These are phyloP conservation scores for Heracleum sosnowskyi DNA, from an alignment of 129 eudicot species.

Conservation along the genomic window DNA sequence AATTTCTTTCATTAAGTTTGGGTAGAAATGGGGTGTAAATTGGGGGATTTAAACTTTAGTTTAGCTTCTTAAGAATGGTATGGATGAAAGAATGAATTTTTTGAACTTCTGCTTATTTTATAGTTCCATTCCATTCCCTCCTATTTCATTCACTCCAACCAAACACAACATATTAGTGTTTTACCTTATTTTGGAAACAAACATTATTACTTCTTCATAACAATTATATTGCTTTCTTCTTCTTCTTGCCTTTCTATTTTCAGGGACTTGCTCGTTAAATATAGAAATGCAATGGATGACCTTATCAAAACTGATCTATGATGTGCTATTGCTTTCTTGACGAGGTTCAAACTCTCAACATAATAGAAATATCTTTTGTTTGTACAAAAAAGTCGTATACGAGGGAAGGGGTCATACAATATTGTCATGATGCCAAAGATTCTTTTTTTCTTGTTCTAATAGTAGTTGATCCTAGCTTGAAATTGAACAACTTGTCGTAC, in stretches of 20 bases:
- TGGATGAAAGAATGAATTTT: too few relatives aligned
- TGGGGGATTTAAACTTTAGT: too few relatives aligned
- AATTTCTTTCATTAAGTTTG: too few relatives aligned
- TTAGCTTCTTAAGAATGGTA: too few relatives aligned
- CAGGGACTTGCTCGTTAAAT: constrained; percentile 72
- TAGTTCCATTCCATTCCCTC: too few relatives aligned
- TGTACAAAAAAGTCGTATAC: neutral
- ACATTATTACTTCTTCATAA: constrained; percentile 5
- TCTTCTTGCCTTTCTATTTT: constrained; percentile 2
- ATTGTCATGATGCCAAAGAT: neutral
- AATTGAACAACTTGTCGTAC: neutral
- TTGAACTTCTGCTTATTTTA: too few relatives aligned
- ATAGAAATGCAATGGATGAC: constrained; percentile 68
- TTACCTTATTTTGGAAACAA: neutral
- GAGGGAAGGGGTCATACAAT: neutral
- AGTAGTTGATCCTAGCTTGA: neutral
- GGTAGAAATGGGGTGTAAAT: too few relatives aligned
- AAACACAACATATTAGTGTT: too few relatives aligned
- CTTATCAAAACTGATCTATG: constrained; percentile 50
- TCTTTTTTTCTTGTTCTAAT: neutral
- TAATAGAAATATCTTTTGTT: neutral
- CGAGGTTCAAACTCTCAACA: constrained; percentile 8
- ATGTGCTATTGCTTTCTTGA: constrained; percentile 5
- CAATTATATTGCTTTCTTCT: neutral
- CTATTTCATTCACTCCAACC: too few relatives aligned